Evolutionary conservation across 225 moss, liverwort and hornwort genomes (phyloP).

Genomic region (Anthoceros angustus): DNA sequence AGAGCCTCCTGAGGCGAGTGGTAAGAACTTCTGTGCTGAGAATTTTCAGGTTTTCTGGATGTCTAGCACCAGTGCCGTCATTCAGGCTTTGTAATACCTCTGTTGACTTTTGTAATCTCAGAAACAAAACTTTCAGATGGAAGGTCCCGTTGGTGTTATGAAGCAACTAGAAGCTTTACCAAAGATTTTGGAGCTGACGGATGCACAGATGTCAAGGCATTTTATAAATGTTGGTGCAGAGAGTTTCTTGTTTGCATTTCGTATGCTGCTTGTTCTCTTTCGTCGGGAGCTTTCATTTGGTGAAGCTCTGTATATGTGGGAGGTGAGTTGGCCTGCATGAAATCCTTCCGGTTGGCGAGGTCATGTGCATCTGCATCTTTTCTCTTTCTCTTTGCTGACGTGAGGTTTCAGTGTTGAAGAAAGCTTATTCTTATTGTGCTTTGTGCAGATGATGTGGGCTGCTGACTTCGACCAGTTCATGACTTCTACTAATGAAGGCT

Average conservation of each 20-base stretch:
- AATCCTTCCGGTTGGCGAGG: background rate
- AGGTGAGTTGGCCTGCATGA: constrained; percentile 7
- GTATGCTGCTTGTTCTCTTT: constrained; percentile 82
- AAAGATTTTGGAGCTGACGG: constrained; percentile 62
- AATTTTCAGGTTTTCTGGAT: background rate
- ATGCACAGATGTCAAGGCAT: constrained; percentile 64
- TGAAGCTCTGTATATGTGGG: constrained; percentile 77
- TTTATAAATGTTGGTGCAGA: constrained; percentile 59
- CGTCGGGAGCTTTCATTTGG: constrained; percentile 77
- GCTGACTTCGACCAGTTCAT: constrained; percentile 63
- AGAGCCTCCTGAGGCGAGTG: constrained; percentile 71
- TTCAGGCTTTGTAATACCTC: background rate
- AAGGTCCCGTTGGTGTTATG: constrained; percentile 73
- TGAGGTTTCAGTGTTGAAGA: no score
- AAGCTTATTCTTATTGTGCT: background rate
- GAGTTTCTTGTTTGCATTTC: constrained; percentile 81
- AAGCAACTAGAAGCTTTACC: constrained; percentile 78
- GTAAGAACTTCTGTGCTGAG: constrained; percentile 14
- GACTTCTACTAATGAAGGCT: constrained; percentile 43
- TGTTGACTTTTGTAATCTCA: constrained; percentile 10
- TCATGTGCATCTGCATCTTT: no score
- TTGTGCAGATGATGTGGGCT: constrained; percentile 78
- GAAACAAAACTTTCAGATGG: constrained; percentile 92
- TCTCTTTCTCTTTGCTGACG: no score
- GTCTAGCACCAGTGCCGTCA: background rate